Percentiles rank a stretch among this genome's conserved stretches.
phyloP scores from a whole-genome alignment of 176 grass and related monocot species.

The Rhynchospora breviuscula region DNA sequence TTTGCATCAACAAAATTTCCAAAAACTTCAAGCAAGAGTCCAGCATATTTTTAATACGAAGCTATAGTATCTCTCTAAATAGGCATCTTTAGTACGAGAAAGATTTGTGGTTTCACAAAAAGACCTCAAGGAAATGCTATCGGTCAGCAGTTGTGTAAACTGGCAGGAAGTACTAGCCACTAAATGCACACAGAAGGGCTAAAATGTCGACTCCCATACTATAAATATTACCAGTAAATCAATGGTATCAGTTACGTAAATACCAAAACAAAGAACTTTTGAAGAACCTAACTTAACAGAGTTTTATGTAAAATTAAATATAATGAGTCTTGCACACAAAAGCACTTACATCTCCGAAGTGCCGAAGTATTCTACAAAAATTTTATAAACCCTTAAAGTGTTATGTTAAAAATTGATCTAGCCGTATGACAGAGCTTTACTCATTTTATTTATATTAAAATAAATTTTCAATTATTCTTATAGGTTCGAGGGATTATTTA shows the following conservation, averaged over 20 bases:
- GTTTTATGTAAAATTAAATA: background rate
- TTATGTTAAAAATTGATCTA: too few relatives aligned
- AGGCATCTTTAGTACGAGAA: background rate
- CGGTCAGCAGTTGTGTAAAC: background rate
- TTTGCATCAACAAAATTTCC: background rate
- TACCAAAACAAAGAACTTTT: background rate
- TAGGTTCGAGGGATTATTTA: background rate
- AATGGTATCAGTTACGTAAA: background rate
- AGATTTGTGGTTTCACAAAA: background rate
- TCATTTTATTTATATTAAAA: too few relatives aligned
- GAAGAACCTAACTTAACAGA: background rate
- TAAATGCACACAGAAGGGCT: background rate
- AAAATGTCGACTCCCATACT: background rate
- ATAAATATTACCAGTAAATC: background rate
- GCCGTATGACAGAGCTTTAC: too few relatives aligned
- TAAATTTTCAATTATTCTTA: too few relatives aligned
- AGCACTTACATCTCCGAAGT: constrained; percentile 28
- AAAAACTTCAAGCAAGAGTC: background rate
- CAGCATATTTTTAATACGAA: background rate
- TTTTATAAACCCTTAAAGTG: too few relatives aligned
- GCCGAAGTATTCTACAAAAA: background rate
- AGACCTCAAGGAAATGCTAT: background rate
- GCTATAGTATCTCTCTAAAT: background rate
- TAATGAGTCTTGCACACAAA: background rate
- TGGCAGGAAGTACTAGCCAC: background rate